Conservation (phyloP, 2,329 filamentous ascomycete species). For the Fusarium subtropicale region DNA sequence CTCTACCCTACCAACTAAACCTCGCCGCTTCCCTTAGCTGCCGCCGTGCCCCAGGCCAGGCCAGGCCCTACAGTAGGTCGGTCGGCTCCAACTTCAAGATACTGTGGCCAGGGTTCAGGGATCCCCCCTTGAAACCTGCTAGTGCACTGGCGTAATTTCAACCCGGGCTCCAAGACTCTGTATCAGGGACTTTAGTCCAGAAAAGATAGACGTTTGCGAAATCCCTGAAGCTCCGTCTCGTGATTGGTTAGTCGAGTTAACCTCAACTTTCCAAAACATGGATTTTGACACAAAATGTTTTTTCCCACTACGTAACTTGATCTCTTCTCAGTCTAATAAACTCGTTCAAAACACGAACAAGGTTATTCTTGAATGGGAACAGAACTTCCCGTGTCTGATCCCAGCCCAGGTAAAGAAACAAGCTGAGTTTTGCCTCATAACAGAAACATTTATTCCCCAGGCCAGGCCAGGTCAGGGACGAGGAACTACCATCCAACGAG, state of each 20-base stretch:
- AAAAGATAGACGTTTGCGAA: conserved; percentile 34
- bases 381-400: conserved; percentile 26
- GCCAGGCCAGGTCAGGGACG: conserved; percentile 11
- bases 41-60: conserved; percentile 27
- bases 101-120: conserved; percentile 38
- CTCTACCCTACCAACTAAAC: conserved; percentile 24
- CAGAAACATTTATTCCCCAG: conserved; percentile 39
- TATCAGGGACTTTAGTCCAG: conserved; percentile 56
- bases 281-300: conserved; percentile 24
- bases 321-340: conserved; percentile 15
- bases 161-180: conserved; percentile 43
- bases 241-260: conserved; percentile 33
- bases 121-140: conserved; percentile 67
- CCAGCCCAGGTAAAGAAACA: conserved; percentile 10
- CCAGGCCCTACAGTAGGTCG: neutral
- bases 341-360: conserved; percentile 4
- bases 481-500: neutral
- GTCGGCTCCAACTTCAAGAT: neutral
- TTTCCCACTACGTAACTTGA: conserved; percentile 3
- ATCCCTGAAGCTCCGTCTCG: conserved; percentile 6
- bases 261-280: conserved; percentile 10
- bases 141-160: conserved; percentile 62
- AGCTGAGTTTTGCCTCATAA: conserved; percentile 27
- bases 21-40: conserved; percentile 42
- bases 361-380: neutral